These are phyloP conservation scores for Aspergillus ustus DNA, from an alignment of 2,329 filamentous ascomycete genomes.

Conservation along the genomic window DNA sequence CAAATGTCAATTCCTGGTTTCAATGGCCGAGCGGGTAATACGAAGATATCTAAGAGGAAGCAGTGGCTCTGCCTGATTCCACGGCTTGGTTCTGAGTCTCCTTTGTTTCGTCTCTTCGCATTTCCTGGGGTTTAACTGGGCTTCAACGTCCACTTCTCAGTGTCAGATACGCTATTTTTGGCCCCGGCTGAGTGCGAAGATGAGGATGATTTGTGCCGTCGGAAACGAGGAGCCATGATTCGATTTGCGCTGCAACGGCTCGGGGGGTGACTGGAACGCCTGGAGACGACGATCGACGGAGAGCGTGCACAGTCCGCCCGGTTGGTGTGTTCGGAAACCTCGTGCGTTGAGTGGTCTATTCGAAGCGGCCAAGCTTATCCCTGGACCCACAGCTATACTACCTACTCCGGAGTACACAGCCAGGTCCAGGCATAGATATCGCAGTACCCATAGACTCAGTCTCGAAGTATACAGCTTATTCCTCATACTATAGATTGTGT, in stretches of 20 bases:
- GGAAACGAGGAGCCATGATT: background rate
- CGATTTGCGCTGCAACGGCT: background rate
- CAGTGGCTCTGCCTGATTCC: background rate
- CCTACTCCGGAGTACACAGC: background rate
- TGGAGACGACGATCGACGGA: background rate
- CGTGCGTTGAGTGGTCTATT: background rate
- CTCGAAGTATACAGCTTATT: no score
- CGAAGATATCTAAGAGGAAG: background rate
- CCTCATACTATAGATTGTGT: background rate
- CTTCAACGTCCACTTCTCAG: background rate
- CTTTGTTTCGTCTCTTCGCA: background rate
- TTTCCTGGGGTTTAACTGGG: conserved; percentile 1
- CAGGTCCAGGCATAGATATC: background rate
- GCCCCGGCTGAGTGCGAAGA: background rate
- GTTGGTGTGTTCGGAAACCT: conserved; percentile 9
- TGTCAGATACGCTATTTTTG: background rate
- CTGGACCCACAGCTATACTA: background rate
- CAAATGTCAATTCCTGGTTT: background rate
- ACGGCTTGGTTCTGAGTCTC: background rate
- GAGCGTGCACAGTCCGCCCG: background rate
- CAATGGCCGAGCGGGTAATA: background rate
- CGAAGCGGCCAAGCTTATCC: background rate
- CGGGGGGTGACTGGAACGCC: background rate
- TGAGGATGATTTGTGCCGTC: background rate
- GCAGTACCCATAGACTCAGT: background rate